Percentiles rank a stretch among this genome's conserved stretches.
phyloP scores from a whole-genome alignment of 164 flowering plant species.

The Umbellularia californica region DNA sequence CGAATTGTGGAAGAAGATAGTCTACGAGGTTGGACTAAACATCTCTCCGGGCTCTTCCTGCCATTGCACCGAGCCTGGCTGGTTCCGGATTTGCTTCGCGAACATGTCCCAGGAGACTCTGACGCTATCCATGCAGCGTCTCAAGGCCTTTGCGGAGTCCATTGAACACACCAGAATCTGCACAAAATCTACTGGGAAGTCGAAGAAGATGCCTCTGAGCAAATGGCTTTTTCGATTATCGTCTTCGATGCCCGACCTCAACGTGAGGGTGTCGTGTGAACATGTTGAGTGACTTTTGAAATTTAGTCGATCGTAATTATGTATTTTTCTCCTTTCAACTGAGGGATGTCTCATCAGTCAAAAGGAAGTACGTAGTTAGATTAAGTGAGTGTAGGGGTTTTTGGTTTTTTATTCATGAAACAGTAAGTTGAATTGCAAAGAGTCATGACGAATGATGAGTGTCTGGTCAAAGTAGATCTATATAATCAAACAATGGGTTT shows the following conservation, averaged over 20 bases:
- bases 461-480: too few relatives aligned
- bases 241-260: background rate
- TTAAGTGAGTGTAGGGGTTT: too few relatives aligned
- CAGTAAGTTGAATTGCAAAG: too few relatives aligned
- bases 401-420: too few relatives aligned
- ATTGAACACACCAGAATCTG: background rate
- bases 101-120: constrained; percentile 70
- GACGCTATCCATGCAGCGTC: constrained; percentile 45
- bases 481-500: too few relatives aligned
- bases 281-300: background rate
- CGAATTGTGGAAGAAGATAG: constrained; percentile 74
- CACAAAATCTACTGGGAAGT: constrained; percentile 2
- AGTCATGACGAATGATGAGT: too few relatives aligned
- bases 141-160: constrained; percentile 40
- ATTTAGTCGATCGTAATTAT: too few relatives aligned
- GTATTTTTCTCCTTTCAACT: background rate
- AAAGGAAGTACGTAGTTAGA: too few relatives aligned
- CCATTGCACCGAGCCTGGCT: constrained; percentile 89
- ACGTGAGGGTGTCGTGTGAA: background rate
- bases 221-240: constrained; percentile 32
- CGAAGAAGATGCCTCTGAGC: constrained; percentile 12
- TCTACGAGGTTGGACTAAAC: constrained; percentile 61
- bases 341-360: too few relatives aligned
- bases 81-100: constrained; percentile 91
- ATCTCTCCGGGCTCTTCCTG: constrained; percentile 87